Conservation (phyloP, 2,329 filamentous ascomycete species). For the Pseudomassariella vexata region DNA sequence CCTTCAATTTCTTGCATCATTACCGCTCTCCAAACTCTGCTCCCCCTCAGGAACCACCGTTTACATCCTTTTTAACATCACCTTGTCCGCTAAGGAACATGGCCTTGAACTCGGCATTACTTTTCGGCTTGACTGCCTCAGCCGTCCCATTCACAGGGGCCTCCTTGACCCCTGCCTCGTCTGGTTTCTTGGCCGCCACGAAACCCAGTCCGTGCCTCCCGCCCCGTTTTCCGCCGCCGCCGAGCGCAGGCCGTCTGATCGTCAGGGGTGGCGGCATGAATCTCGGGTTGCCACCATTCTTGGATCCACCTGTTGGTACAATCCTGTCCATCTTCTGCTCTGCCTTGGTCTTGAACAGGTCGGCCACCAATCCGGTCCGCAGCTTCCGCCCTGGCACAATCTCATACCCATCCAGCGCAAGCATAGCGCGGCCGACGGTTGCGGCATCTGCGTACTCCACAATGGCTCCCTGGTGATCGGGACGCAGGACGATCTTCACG, state of each 20-base stretch:
- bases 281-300: slow-evolving; percentile 21
- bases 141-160: slow-evolving; percentile 8
- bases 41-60: no score
- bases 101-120: slow-evolving; percentile 55
- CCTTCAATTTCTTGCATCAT: not conserved
- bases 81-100: slow-evolving; percentile 32
- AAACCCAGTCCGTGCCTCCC: slow-evolving; percentile 42
- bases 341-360: slow-evolving; percentile 47
- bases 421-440: slow-evolving; percentile 66
- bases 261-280: slow-evolving; percentile 39
- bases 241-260: slow-evolving; percentile 36
- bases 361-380: slow-evolving; percentile 46
- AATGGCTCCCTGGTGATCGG: slow-evolving; percentile 77
- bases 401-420: slow-evolving; percentile 50
- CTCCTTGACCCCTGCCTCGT: slow-evolving; percentile 4
- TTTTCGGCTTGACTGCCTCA: slow-evolving; percentile 32
- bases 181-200: slow-evolving; percentile 17
- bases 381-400: slow-evolving; percentile 47
- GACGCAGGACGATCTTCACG: slow-evolving; percentile 71
- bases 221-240: slow-evolving; percentile 29
- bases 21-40: not conserved
- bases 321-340: slow-evolving; percentile 37
- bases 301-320: no score
- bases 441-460: slow-evolving; percentile 72
- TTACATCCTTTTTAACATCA: slow-evolving; percentile 7